Evolutionary conservation across 2,329 filamentous ascomycete species (phyloP), one percentile per base, ranked within the genome.

Genomic region (Karstenula rhodostoma): DNA sequence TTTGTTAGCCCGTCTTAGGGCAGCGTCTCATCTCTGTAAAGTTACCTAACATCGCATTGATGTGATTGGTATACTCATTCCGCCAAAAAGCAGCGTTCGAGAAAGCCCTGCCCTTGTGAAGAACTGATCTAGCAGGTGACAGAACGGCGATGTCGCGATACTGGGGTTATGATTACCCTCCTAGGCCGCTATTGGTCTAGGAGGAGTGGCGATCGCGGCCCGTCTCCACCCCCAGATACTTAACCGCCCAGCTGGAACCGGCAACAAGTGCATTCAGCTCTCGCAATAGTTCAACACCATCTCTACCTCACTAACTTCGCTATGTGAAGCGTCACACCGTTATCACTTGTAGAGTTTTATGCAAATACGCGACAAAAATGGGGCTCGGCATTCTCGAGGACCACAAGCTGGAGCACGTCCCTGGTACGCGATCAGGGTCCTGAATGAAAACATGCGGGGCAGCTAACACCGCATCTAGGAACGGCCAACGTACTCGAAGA

Each of bases 301-400:
- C 27, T 15, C 19, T 4, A 29, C 27, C 27, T 29, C 44, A 12
- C 19, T 47, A 17, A 19, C 35, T 13, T 44, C 37, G 48, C 27
- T 35, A 43, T 52, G 40, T 29, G 35, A 6, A 47, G 2, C 43
- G 40, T 33, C 35, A 40, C 48, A 40, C 33, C 53, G 22, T 17
- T 44, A n/a, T 19, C 33, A 29, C 23, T 44, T 12, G 25, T 17
- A 7, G 32, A 33, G n/a, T 19, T 29, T 25, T 27, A 43, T 43
- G 35, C 33, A 27, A n/a, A 44, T 40, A 42, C 48, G 57, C 58
- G 37, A 68, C 55, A 12, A n/a, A n/a, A n/a, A 91, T 90, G 89
- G 88, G 88, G 47, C 83, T 95, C 64, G 90, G 91, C 54, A 87
- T 96, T 60, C 83, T 95, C 60, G 88, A 94, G 70, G 86, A 90